Evolutionary conservation across 129 eudicot species (phyloP).

Genomic region (Flaveria linearis): DNA sequence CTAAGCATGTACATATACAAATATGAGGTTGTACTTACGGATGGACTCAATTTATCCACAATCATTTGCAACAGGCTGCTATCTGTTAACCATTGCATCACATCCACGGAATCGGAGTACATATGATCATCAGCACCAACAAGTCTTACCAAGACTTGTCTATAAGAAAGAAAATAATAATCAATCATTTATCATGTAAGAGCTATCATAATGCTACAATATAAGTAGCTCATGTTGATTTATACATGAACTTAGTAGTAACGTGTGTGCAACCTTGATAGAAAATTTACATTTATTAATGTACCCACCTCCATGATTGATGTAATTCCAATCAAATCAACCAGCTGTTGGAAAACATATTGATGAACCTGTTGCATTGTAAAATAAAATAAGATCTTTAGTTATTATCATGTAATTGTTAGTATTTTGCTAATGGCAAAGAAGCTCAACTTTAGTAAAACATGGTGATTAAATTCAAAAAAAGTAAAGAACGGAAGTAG

Average conservation of each 20-base stretch:
- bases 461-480: background rate
- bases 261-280: background rate
- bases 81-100: conserved; percentile 86
- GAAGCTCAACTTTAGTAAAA: background rate
- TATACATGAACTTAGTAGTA: background rate
- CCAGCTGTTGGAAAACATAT: conserved; percentile 73
- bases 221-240: background rate
- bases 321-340: conserved; percentile 92
- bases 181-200: background rate
- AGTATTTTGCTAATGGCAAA: background rate
- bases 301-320: conserved; percentile 87
- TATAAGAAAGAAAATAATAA: conserved; percentile 20
- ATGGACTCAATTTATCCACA: conserved; percentile 81
- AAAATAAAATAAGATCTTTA: background rate
- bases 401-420: background rate
- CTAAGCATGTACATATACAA: background rate
- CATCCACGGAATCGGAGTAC: conserved; percentile 69
- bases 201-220: conserved; percentile 5
- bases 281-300: background rate
- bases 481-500: background rate
- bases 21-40: conserved; percentile 47
- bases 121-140: conserved; percentile 91
- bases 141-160: conserved; percentile 82
- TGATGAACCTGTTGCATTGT: conserved; percentile 58
- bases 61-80: conserved; percentile 89